Evolutionary conservation across 139 green algal species (phyloP).

Genomic region (Eudorina sp.): DNA sequence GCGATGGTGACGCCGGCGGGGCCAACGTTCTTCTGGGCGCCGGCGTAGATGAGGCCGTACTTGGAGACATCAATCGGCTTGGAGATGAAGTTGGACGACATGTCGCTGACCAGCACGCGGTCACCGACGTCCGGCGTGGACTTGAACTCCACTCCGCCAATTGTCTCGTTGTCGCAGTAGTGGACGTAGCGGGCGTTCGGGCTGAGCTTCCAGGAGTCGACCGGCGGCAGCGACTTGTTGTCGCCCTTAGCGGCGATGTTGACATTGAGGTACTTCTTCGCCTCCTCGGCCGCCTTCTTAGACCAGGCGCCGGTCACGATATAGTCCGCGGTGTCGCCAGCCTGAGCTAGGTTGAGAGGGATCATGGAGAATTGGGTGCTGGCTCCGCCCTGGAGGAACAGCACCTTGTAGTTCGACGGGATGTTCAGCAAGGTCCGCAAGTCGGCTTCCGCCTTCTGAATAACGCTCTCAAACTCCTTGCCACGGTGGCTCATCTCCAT

Average conservation of each 20-base stretch:
- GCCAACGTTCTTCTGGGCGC: constrained; percentile 99
- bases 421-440: constrained; percentile 93
- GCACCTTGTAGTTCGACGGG: constrained; percentile 95
- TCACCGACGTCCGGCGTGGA: constrained; percentile 77
- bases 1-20: constrained; percentile 94
- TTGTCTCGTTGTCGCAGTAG: constrained; percentile 99
- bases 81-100: constrained; percentile 97
- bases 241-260: constrained; percentile 91
- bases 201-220: constrained; percentile 89
- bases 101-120: constrained; percentile 92
- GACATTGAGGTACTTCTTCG: constrained; percentile 77
- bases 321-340: constrained; percentile 83
- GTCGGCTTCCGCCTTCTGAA: constrained; percentile 93
- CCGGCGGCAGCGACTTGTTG: constrained; percentile 87
- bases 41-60: constrained; percentile 97
- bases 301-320: constrained; percentile 91
- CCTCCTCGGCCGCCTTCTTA: constrained; percentile 95
- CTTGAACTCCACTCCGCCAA: constrained; percentile 99
- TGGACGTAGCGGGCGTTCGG: constrained; percentile 92
- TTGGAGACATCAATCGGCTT: constrained; percentile 98
- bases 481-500: constrained; percentile 99
- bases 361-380: constrained; percentile 95
- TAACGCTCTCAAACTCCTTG: constrained; percentile 95
- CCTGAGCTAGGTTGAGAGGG: constrained; percentile 90
- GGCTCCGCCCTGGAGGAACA: constrained; percentile 91